Percentiles rank a stretch among this genome's conserved stretches.
phyloP scores from a whole-genome alignment of 768 basidiomycete genomes.

The Tricholoma terreum region DNA sequence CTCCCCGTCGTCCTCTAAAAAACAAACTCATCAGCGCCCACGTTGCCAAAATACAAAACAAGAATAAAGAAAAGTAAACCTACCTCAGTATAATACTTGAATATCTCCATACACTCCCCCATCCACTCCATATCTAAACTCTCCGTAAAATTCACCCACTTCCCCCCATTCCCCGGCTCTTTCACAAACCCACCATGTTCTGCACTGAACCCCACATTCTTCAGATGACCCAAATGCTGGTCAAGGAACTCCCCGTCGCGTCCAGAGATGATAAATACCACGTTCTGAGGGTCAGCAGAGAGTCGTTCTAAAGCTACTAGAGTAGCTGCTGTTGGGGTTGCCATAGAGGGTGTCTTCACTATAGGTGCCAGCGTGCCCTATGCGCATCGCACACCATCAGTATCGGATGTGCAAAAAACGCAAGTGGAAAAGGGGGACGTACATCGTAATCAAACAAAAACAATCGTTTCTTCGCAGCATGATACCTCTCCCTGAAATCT shows the following conservation, averaged over 20 bases:
- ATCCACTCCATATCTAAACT: constrained; percentile 97
- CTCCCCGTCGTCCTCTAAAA: constrained; percentile 85
- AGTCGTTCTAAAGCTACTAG: constrained; percentile 72
- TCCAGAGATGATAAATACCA: constrained; percentile 97
- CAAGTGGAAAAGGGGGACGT: constrained; percentile 27
- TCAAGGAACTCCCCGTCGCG: constrained; percentile 92
- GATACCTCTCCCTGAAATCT: constrained; percentile 58
- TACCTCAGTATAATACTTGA: constrained; percentile 93
- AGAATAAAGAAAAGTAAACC: constrained; percentile 18
- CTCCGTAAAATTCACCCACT: constrained; percentile 90
- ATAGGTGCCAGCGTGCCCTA: constrained; percentile 97
- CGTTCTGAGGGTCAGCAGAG: constrained; percentile 76
- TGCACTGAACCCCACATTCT: constrained; percentile 83
- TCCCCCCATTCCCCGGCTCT: constrained; percentile 50
- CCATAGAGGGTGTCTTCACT: constrained; percentile 89
- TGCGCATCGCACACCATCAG: background rate
- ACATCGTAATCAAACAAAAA: constrained; percentile 97
- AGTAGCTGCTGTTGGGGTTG: constrained; percentile 72
- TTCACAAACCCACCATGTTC: constrained; percentile 95
- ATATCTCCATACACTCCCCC: constrained; percentile 92
- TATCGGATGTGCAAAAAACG: constrained; percentile 6
- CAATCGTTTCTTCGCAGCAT: constrained; percentile 71
- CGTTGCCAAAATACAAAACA: no score
- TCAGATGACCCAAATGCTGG: constrained; percentile 83
- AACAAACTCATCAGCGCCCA: background rate